Evolutionary conservation across 805 yeast species (phyloP).

Genomic region (Metschnikowia dekortorum): DNA sequence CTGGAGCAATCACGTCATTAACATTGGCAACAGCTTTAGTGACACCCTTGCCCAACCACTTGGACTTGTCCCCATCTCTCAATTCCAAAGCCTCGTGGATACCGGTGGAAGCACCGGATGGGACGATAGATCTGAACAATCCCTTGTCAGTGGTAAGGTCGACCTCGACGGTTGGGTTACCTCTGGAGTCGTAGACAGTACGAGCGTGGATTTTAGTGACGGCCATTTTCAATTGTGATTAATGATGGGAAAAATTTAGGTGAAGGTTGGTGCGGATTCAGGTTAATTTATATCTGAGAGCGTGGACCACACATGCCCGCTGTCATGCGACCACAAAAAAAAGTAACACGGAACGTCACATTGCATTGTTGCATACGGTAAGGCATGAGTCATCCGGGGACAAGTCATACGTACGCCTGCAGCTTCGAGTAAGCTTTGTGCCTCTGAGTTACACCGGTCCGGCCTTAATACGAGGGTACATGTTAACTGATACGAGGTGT

Average conservation of each 20-base stretch:
- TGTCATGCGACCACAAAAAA: constrained; percentile 4
- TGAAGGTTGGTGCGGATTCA: constrained; percentile 10
- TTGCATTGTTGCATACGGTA: not conserved
- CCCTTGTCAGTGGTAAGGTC: constrained; percentile 92
- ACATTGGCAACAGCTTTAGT: constrained; percentile 95
- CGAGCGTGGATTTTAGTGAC: constrained; percentile 87
- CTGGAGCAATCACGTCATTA: constrained; percentile 92
- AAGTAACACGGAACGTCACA: not conserved
- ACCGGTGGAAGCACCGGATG: constrained; percentile 99
- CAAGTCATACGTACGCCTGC: not conserved
- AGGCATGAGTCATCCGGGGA: not conserved
- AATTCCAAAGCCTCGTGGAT: constrained; percentile 96
- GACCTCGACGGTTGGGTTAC: constrained; percentile 99
- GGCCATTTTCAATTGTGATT: constrained; percentile 52
- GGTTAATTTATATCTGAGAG: constrained; percentile 13
- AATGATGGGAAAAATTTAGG: constrained; percentile 8
- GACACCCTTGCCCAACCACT: constrained; percentile 99
- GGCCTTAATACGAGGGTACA: not conserved
- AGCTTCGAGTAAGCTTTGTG: not conserved
- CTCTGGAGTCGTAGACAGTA: constrained; percentile 98
- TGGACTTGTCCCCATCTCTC: constrained; percentile 96
- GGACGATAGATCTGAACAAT: constrained; percentile 93
- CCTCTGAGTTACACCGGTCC: not conserved
- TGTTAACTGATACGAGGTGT: not conserved
- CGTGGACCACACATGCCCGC: constrained; percentile 23